phyloP scores from a whole-genome alignment of 2,329 filamentous ascomycete genomes.

The Berkeleyomyces rouxiae region DNA sequence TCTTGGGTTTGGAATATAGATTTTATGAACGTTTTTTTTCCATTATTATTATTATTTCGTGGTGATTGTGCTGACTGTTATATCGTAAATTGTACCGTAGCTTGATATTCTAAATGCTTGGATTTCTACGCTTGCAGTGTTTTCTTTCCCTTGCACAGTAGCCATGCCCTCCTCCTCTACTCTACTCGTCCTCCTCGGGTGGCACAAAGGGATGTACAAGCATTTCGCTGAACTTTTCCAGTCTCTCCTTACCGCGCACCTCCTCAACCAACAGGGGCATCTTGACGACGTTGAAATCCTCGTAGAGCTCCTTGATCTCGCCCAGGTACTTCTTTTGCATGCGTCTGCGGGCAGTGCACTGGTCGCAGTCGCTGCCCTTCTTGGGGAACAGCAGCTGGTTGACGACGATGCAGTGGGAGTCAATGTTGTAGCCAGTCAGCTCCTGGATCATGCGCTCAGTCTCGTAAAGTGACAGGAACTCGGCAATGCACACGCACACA shows the following conservation, averaged over 20 bases:
- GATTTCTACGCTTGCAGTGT: background rate
- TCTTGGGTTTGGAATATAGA: background rate
- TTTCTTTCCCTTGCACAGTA: background rate
- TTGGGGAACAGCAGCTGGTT: slow-evolving; percentile 94
- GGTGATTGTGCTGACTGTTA: background rate
- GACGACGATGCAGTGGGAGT: slow-evolving; percentile 93
- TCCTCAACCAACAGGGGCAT: slow-evolving; percentile 95
- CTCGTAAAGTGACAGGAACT: slow-evolving; percentile 93
- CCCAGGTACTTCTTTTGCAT: slow-evolving; percentile 99
- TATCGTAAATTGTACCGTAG: background rate
- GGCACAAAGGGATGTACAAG: slow-evolving; percentile 60
- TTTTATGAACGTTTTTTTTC: background rate
- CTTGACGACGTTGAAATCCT: slow-evolving; percentile 90
- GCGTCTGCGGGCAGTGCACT: slow-evolving; percentile 85
- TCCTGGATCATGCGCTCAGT: slow-evolving; percentile 99
- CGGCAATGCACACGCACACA: slow-evolving; percentile 94
- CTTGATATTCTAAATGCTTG: background rate
- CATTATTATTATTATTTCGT: background rate
- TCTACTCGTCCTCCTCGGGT: slow-evolving; percentile 26
- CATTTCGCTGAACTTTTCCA: slow-evolving; percentile 84
- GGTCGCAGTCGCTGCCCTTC: slow-evolving; percentile 70
- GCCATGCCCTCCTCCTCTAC: background rate
- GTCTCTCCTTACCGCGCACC: slow-evolving; percentile 82
- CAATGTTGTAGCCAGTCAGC: slow-evolving; percentile 79
- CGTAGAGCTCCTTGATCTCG: slow-evolving; percentile 95